These are phyloP conservation scores for Cryptococcus depauperatus DNA, from an alignment of 1,284 basidiomycete species.

Conservation along the genomic window DNA sequence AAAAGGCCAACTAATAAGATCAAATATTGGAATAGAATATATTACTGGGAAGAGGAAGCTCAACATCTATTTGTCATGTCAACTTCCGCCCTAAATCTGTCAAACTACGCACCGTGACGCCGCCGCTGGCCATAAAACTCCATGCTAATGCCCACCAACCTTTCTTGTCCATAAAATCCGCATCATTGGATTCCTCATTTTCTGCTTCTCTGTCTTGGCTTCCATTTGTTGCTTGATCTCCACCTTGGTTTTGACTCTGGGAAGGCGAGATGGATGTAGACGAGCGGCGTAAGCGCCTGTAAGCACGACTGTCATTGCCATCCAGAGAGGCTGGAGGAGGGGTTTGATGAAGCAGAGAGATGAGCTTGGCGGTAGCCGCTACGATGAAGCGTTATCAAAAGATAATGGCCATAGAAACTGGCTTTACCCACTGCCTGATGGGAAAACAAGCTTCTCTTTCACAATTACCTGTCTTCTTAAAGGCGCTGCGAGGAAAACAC, in stretches of 20 bases:
- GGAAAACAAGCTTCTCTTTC: conserved; percentile 86
- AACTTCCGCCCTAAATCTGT: not conserved
- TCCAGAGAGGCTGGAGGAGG: conserved; percentile 25
- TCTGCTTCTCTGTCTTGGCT: conserved; percentile 5
- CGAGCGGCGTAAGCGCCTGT: conserved; percentile 27
- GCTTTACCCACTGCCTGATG: conserved; percentile 60
- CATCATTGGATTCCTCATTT: conserved; percentile 24
- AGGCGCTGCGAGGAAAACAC: conserved; percentile 88
- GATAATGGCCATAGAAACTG: not conserved
- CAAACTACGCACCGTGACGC: conserved; percentile 56
- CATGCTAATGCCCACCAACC: conserved; percentile 65
- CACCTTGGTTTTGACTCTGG: not conserved
- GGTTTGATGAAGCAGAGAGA: conserved; percentile 70
- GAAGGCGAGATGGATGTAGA: conserved; percentile 19
- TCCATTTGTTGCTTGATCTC: not conserved
- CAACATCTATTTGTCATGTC: conserved; percentile 33
- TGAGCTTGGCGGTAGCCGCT: conserved; percentile 88
- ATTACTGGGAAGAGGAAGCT: conserved; percentile 80
- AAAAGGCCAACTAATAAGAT: conserved; percentile 52
- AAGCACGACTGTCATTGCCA: conserved; percentile 14
- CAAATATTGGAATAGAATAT: conserved; percentile 87
- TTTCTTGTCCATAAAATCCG: conserved; percentile 50
- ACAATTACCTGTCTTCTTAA: conserved; percentile 91
- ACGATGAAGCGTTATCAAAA: not conserved
- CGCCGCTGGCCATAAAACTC: conserved; percentile 65